These are phyloP conservation scores for Scenedesmus sp. DNA, from an alignment of 163 green algal genomes.

Conservation along the genomic window DNA sequence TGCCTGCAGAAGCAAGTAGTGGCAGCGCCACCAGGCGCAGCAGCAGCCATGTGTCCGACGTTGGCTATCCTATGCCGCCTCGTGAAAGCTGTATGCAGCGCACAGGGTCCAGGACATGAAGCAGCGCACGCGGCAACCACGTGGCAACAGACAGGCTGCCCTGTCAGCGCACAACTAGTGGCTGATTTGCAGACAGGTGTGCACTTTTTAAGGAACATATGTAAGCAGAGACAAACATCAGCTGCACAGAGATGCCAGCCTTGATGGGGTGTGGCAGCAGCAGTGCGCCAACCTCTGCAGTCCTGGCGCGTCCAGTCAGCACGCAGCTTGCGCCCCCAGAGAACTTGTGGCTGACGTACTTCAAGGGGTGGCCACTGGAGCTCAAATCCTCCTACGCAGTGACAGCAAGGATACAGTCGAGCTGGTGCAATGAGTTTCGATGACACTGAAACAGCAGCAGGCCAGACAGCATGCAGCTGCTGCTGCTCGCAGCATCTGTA, in stretches of 20 bases:
- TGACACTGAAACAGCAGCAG: neutral
- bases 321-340: slow-evolving; percentile 69
- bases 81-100: neutral
- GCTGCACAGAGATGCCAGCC: neutral
- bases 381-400: slow-evolving; percentile 61
- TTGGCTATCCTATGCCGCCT: neutral
- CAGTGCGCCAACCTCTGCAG: slow-evolving; percentile 67
- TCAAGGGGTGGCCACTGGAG: slow-evolving; percentile 57
- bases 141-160: too few relatives aligned
- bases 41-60: too few relatives aligned
- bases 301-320: slow-evolving; percentile 64
- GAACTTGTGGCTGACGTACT: slow-evolving; percentile 78
- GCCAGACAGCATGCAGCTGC: too few relatives aligned
- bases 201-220: too few relatives aligned
- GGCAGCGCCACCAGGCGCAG: too few relatives aligned
- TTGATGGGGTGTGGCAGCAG: neutral
- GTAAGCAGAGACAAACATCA: too few relatives aligned
- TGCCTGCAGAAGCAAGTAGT: neutral
- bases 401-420: neutral
- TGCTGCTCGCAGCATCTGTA: neutral
- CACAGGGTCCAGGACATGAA: too few relatives aligned
- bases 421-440: neutral
- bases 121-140: too few relatives aligned
- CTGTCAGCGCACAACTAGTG: too few relatives aligned
- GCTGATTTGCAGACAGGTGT: too few relatives aligned